Percentiles rank a stretch among this genome's conserved stretches.
Conservation (phyloP, 768 basidiomycete genomes). For the Trametopsis cervina region DNA sequence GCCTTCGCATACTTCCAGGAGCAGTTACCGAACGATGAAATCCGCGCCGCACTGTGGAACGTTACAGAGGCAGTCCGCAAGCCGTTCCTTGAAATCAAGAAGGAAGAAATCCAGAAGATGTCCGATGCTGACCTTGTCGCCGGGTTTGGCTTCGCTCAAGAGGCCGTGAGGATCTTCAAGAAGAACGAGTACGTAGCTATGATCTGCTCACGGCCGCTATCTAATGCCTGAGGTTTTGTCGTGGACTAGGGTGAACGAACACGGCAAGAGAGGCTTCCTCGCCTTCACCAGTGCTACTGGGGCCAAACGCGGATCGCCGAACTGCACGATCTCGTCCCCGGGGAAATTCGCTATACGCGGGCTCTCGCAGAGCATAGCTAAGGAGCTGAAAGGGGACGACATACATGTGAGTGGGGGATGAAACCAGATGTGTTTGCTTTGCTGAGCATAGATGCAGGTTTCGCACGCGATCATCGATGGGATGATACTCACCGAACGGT, state of each 20-base stretch:
- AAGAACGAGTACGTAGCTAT: conserved; percentile 32
- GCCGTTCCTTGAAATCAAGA: conserved; percentile 57
- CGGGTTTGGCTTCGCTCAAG: conserved; percentile 58
- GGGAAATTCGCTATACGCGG: conserved; percentile 58
- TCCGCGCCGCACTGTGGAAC: conserved; percentile 64
- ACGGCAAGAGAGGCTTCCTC: conserved; percentile 44
- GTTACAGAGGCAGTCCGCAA: conserved; percentile 53
- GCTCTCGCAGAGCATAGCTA: conserved; percentile 63
- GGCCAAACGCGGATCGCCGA: conserved; percentile 44
- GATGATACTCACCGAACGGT: conserved; percentile 15
- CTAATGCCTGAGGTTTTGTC: no score
- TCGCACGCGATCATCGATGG: conserved; percentile 66
- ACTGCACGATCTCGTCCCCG: conserved; percentile 51
- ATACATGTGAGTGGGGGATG: no score
- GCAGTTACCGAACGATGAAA: conserved; percentile 39
- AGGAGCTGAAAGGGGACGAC: conserved; percentile 69
- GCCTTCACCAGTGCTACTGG: conserved; percentile 75
- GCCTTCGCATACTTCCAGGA: conserved; percentile 43
- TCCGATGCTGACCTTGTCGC: conserved; percentile 48
- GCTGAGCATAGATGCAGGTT: conserved; percentile 41
- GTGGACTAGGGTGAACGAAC: conserved; percentile 5
- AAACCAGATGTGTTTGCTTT: no score
- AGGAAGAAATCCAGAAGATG: conserved; percentile 45
- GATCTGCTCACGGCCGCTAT: neutral
- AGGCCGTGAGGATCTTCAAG: conserved; percentile 53